Evolutionary conservation across 129 eudicot genomes (phyloP).

Genomic region (Pulicaria dysenterica): DNA sequence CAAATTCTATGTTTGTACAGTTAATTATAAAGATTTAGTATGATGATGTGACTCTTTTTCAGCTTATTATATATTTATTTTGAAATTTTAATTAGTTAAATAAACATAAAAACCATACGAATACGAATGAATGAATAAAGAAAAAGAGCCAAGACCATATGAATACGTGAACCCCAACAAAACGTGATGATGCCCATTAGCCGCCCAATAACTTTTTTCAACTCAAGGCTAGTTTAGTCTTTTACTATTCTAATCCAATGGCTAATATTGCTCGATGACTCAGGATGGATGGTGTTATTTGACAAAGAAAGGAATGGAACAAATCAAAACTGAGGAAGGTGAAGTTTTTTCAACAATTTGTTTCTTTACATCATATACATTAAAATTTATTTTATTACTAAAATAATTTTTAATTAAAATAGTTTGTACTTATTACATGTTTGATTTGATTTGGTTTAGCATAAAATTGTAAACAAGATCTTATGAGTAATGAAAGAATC

Average conservation of each 20-base stretch:
- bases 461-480: too few relatives aligned
- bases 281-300: constrained; percentile 34
- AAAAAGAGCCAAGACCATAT: constrained; percentile 30
- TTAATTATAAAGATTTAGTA: too few relatives aligned
- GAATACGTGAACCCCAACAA: constrained; percentile 46
- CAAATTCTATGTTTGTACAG: not conserved
- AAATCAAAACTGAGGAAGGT: constrained; percentile 22
- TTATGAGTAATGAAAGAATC: too few relatives aligned
- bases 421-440: not conserved
- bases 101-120: not conserved
- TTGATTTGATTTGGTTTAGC: not conserved
- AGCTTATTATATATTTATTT: not conserved
- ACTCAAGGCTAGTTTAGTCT: constrained; percentile 34
- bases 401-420: not conserved
- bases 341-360: constrained; percentile 8
- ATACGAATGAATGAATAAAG: constrained; percentile 13
- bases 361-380: not conserved
- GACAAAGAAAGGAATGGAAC: constrained; percentile 30
- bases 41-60: too few relatives aligned
- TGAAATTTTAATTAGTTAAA: not conserved
- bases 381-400: not conserved
- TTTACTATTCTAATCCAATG: constrained; percentile 3
- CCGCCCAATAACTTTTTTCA: constrained; percentile 41
- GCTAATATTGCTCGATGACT: constrained; percentile 11
- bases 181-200: constrained; percentile 37